Evolutionary conservation across 169 alveolate species (phyloP).

Genomic region (Cryptosporidium canis): DNA sequence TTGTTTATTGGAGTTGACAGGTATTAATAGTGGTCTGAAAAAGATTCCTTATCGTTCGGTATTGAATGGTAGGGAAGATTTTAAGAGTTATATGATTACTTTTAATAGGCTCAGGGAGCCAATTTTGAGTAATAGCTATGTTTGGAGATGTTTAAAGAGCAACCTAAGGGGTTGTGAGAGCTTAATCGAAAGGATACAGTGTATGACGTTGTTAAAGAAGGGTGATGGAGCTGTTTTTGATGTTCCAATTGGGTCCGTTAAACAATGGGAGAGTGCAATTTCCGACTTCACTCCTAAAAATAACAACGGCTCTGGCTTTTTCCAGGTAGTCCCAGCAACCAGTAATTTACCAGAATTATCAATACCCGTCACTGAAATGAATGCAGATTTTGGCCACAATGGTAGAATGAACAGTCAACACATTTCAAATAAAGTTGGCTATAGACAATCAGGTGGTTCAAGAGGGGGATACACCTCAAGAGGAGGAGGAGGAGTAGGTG

Average conservation of each 20-base stretch:
- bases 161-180: slow-evolving; percentile 42
- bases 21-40: slow-evolving; percentile 41
- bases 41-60: slow-evolving; percentile 62
- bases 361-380: slow-evolving; percentile 11
- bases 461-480: not conserved
- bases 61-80: slow-evolving; percentile 75
- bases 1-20: slow-evolving; percentile 48
- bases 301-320: not conserved
- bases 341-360: slow-evolving; percentile 59
- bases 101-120: slow-evolving; percentile 39
- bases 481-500: not conserved
- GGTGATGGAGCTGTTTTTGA: slow-evolving; percentile 72
- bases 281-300: not conserved
- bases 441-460: slow-evolving; percentile 17
- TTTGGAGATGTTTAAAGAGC: slow-evolving; percentile 64
- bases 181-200: slow-evolving; percentile 55
- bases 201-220: slow-evolving; percentile 59
- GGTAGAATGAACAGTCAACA: slow-evolving; percentile 61
- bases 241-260: slow-evolving; percentile 39
- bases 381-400: slow-evolving; percentile 51
- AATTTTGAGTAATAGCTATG: slow-evolving; percentile 51
- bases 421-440: slow-evolving; percentile 61
- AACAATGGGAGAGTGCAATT: slow-evolving; percentile 65
- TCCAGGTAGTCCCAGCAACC: slow-evolving; percentile 49
- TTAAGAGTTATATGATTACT: slow-evolving; percentile 64